A percentile compares a stretch with the other conserved stretches of the same genome.
These are phyloP conservation scores for Alternaria hordeiaustralica DNA, from an alignment of 2,329 filamentous ascomycete species.

Conservation along the genomic window DNA sequence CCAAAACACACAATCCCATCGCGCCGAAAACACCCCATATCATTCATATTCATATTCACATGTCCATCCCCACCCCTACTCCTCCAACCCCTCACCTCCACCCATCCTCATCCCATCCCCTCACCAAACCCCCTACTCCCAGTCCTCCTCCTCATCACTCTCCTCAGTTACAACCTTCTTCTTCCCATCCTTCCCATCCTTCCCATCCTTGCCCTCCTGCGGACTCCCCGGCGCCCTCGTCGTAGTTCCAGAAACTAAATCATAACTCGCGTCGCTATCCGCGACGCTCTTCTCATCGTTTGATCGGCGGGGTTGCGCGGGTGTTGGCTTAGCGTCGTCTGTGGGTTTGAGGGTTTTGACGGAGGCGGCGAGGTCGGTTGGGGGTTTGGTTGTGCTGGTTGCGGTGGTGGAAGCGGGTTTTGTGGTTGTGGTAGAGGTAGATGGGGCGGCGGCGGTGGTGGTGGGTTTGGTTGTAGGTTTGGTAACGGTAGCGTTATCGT, in stretches of 20 bases:
- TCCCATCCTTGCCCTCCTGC: slow-evolving; percentile 61
- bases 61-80: background rate
- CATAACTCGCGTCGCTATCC: slow-evolving; percentile 95
- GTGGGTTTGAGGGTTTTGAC: slow-evolving; percentile 50
- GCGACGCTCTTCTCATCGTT: slow-evolving; percentile 79
- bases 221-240: slow-evolving; percentile 78
- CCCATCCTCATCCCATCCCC: background rate
- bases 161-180: slow-evolving; percentile 58
- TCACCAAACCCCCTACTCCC: slow-evolving; percentile 62
- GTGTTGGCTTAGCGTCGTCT: slow-evolving; percentile 58
- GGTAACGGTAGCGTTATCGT: slow-evolving; percentile 9
- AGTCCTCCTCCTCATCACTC: slow-evolving; percentile 73
- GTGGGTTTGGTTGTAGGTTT: slow-evolving; percentile 26
- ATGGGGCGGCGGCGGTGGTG: background rate
- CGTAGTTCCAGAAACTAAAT: slow-evolving; percentile 77
- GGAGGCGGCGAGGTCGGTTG: slow-evolving; percentile 37
- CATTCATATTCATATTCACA: background rate
- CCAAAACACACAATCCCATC: background rate
- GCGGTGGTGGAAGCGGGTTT: slow-evolving; percentile 10
- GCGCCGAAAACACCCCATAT: background rate
- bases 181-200: slow-evolving; percentile 61
- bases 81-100: too few species aligned
- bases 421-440: background rate
- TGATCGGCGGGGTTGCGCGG: slow-evolving; percentile 67
- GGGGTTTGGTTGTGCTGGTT: background rate